Evolutionary conservation across 257 asterid genomes (phyloP).

Genomic region (Linaria vulgaris): DNA sequence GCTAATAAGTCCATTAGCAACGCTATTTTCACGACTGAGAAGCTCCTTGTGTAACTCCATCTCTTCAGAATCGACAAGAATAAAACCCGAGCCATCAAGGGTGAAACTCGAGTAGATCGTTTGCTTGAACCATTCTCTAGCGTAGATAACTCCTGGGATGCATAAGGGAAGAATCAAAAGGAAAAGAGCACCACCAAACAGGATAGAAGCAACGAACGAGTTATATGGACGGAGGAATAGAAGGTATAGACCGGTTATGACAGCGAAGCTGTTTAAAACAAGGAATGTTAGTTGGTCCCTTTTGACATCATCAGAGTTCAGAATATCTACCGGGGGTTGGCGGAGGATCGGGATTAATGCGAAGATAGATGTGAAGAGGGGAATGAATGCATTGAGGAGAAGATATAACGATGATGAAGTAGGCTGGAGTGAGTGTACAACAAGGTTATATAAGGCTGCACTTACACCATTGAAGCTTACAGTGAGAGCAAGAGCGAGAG

Average conservation of each 20-base stretch:
- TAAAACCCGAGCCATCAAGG: slow-evolving; percentile 52
- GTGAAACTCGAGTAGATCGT: slow-evolving; percentile 42
- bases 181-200: slow-evolving; percentile 60
- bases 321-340: slow-evolving; percentile 48
- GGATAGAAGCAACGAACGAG: slow-evolving; percentile 31
- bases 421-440: slow-evolving; percentile 53
- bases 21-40: slow-evolving; percentile 38
- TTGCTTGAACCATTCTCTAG: slow-evolving; percentile 57
- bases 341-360: slow-evolving; percentile 64
- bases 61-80: slow-evolving; percentile 60
- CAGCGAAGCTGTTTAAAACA: slow-evolving; percentile 46
- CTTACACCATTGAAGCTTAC: slow-evolving; percentile 89
- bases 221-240: slow-evolving; percentile 57
- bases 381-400: slow-evolving; percentile 72
- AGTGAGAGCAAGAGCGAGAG: slow-evolving; percentile 82
- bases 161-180: slow-evolving; percentile 68
- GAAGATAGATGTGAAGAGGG: slow-evolving; percentile 54
- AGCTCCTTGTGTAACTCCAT: slow-evolving; percentile 64
- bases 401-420: slow-evolving; percentile 62
- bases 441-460: slow-evolving; percentile 85
- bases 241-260: slow-evolving; percentile 74
- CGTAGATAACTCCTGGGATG: slow-evolving; percentile 69
- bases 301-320: slow-evolving; percentile 36
- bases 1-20: slow-evolving; percentile 28
- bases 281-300: slow-evolving; percentile 66